Percentiles rank a stretch among this genome's conserved stretches.
phyloP scores from a whole-genome alignment of 2,329 filamentous ascomycete species.

The Trichoderma gracile region DNA sequence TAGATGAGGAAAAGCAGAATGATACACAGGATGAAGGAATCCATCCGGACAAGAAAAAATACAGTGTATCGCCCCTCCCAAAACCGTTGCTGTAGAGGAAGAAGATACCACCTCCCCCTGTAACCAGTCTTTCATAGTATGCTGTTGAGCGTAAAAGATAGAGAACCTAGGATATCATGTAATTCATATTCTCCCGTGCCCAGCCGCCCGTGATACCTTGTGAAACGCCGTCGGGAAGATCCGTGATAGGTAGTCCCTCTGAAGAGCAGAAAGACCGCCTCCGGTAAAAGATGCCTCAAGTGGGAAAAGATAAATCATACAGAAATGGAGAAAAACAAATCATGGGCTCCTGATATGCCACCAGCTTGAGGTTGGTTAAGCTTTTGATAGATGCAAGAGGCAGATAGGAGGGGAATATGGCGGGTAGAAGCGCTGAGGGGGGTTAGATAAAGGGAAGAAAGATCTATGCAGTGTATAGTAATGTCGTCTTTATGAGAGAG shows the following conservation, averaged over 20 bases:
- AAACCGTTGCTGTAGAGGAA: background rate
- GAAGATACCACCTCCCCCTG: conserved; percentile 6
- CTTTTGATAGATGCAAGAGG: background rate
- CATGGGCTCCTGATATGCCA: conserved; percentile 8
- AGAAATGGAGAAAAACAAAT: background rate
- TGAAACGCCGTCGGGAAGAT: conserved; percentile 21
- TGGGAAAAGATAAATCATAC: background rate
- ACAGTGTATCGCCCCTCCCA: background rate
- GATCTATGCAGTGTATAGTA: conserved; percentile 18
- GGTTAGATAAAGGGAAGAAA: background rate
- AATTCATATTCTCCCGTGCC: conserved; percentile 20
- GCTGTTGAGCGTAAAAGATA: conserved; percentile 10
- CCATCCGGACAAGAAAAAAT: background rate
- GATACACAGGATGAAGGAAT: conserved; percentile 16
- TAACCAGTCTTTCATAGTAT: conserved; percentile 24
- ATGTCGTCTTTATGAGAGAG: conserved; percentile 5
- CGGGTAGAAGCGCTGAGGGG: conserved; percentile 7
- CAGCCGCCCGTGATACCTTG: conserved; percentile 8
- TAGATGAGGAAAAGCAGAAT: background rate
- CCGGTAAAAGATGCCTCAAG: background rate
- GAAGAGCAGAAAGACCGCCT: background rate
- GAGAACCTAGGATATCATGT: conserved; percentile 24
- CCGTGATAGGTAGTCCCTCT: background rate
- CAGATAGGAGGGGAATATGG: background rate
- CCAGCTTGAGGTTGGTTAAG: background rate